These are phyloP conservation scores for Toxicodendron radicans DNA, from an alignment of 345 rosid species.

Conservation along the genomic window DNA sequence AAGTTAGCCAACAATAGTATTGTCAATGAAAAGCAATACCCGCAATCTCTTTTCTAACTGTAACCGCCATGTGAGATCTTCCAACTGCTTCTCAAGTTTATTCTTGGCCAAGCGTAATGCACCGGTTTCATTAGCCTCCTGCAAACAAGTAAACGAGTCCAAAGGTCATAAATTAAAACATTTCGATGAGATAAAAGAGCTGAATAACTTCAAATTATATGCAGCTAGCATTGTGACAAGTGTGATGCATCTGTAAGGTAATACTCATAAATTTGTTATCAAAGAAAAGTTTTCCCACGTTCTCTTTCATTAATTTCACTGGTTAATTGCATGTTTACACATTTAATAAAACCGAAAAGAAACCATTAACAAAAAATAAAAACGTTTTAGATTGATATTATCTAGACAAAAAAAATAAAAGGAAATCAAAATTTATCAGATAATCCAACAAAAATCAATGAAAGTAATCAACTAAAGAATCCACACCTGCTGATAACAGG, in stretches of 20 bases:
- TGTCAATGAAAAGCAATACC: constrained; percentile 45
- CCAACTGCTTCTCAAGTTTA: constrained; percentile 92
- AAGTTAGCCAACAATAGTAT: constrained; percentile 17
- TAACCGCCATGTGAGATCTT: constrained; percentile 90
- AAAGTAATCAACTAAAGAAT: not conserved
- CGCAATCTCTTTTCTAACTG: constrained; percentile 87
- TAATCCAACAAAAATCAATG: not conserved
- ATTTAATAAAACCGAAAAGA: not conserved
- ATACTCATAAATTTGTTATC: not conserved
- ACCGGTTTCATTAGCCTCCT: constrained; percentile 96
- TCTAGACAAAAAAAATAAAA: not conserved
- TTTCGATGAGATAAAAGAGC: not conserved
- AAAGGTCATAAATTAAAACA: constrained; percentile 10
- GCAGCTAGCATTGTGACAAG: not conserved
- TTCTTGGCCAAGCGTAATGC: constrained; percentile 89
- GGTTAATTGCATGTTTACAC: not conserved
- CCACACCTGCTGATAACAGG: not conserved
- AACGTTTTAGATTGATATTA: not conserved
- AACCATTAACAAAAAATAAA: not conserved
- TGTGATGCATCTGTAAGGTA: not conserved
- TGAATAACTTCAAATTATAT: constrained; percentile 12
- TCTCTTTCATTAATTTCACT: not conserved
- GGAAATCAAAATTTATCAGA: not conserved
- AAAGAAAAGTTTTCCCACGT: not conserved
- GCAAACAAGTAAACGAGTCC: constrained; percentile 28